Conservation (phyloP, 306 rosid genomes). For the Bauhinia variegata region DNA sequence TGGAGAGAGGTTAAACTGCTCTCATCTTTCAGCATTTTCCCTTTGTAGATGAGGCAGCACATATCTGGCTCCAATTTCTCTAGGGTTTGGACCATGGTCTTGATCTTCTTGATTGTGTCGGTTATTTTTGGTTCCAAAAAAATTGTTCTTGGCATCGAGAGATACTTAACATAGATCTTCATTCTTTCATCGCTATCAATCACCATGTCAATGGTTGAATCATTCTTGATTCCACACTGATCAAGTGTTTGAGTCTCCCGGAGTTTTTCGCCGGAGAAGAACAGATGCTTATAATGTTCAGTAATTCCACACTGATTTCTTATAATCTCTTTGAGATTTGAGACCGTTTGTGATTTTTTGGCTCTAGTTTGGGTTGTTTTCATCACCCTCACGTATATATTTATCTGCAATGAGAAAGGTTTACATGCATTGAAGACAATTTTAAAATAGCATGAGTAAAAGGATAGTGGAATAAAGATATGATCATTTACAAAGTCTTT, state of each 20-base stretch:
- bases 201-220: slow-evolving; percentile 20
- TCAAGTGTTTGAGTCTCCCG: slow-evolving; percentile 10
- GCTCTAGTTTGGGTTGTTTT: slow-evolving; percentile 1
- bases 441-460: too few species aligned
- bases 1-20: slow-evolving; percentile 22
- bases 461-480: too few species aligned
- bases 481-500: too few species aligned
- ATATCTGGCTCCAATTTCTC: slow-evolving; percentile 1
- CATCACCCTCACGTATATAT: slow-evolving; percentile 8
- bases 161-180: slow-evolving; percentile 29
- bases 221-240: slow-evolving; percentile 21
- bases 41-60: slow-evolving; percentile 27
- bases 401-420: slow-evolving; percentile 10
- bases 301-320: neutral
- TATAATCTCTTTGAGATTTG: slow-evolving; percentile 23
- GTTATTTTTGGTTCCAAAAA: slow-evolving; percentile 26
- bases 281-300: slow-evolving; percentile 28
- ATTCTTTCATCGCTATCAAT: neutral
- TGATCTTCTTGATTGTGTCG: slow-evolving; percentile 31
- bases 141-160: slow-evolving; percentile 7
- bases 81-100: slow-evolving; percentile 14
- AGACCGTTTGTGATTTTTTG: slow-evolving; percentile 18
- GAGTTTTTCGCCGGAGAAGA: slow-evolving; percentile 8
- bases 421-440: too few species aligned
- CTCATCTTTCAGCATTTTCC: slow-evolving; percentile 36